phyloP scores from a whole-genome alignment of 495 filamentous ascomycete genomes.

The Tuber melanosporum region DNA sequence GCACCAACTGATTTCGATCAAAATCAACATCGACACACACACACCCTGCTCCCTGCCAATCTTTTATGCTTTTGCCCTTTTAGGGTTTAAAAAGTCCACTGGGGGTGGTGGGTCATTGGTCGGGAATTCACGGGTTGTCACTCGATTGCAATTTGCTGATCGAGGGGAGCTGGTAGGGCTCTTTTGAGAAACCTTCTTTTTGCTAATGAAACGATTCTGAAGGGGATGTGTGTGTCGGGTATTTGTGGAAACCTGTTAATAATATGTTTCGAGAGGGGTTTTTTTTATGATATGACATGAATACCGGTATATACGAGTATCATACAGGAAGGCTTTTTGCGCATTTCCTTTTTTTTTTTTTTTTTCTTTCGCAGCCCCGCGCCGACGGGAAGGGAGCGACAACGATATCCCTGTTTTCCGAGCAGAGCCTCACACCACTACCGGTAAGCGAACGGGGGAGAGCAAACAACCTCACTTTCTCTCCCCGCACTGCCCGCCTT shows the following conservation, averaged over 20 bases:
- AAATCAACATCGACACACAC: no score
- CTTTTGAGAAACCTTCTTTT: background rate
- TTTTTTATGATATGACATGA: background rate
- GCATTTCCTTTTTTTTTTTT: background rate
- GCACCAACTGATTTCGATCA: no score
- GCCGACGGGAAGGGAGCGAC: background rate
- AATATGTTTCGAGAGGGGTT: background rate
- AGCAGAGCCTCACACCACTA: background rate
- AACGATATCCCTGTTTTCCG: background rate
- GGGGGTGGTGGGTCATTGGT: background rate
- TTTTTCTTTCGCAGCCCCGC: background rate
- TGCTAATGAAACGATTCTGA: background rate
- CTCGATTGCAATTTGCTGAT: constrained; percentile 4
- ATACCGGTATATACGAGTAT: no score
- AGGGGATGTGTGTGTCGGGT: background rate
- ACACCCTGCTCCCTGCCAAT: no score
- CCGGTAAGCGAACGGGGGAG: background rate
- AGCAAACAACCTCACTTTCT: constrained; percentile 2
- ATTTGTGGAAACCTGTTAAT: background rate
- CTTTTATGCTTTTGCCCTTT: no score
- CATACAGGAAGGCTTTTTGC: background rate
- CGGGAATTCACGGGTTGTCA: background rate
- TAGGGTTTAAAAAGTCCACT: background rate
- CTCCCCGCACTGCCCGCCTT: constrained; percentile 3
- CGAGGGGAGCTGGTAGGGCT: background rate